phyloP scores from a whole-genome alignment of 805 yeast genomes.

The Metschnikowia arizonensis region DNA sequence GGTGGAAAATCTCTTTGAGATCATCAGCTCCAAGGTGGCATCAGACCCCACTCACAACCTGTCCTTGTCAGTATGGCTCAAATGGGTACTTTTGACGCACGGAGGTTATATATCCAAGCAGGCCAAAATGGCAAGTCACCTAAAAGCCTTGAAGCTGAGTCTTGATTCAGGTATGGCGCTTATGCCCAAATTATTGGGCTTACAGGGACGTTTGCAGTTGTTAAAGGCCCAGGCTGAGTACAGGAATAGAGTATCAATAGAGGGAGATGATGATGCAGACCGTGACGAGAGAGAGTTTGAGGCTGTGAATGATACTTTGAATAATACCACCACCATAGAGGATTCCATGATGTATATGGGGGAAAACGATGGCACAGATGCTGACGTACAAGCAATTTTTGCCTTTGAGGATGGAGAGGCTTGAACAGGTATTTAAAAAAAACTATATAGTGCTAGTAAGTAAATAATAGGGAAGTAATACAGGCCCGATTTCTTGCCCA shows the following conservation, averaged over 20 bases:
- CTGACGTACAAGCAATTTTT: not conserved
- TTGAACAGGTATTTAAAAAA: too few relatives aligned
- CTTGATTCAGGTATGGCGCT: conserved; percentile 52
- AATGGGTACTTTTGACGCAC: conserved; percentile 70
- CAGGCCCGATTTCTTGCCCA: too few relatives aligned
- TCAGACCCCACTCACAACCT: conserved; percentile 25
- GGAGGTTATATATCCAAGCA: conserved; percentile 59
- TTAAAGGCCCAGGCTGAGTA: conserved; percentile 70
- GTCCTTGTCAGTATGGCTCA: conserved; percentile 59
- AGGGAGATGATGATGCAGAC: conserved; percentile 17
- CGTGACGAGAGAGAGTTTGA: conserved; percentile 17
- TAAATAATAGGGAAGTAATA: too few relatives aligned
- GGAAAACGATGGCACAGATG: conserved; percentile 9
- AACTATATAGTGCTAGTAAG: too few relatives aligned
- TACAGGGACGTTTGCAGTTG: conserved; percentile 83
- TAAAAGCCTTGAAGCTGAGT: conserved; percentile 55
- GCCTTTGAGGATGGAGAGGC: conserved; percentile 8
- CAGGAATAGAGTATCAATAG: conserved; percentile 36
- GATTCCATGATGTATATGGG: conserved; percentile 29
- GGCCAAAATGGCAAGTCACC: conserved; percentile 48
- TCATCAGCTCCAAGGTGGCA: conserved; percentile 27
- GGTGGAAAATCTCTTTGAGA: conserved; percentile 24
- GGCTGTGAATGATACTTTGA: conserved; percentile 16
- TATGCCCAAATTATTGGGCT: conserved; percentile 65
- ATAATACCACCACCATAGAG: conserved; percentile 24